Evolutionary conservation across 208 protist genomes (phyloP).

Genomic region (Phytomonas sp.): DNA sequence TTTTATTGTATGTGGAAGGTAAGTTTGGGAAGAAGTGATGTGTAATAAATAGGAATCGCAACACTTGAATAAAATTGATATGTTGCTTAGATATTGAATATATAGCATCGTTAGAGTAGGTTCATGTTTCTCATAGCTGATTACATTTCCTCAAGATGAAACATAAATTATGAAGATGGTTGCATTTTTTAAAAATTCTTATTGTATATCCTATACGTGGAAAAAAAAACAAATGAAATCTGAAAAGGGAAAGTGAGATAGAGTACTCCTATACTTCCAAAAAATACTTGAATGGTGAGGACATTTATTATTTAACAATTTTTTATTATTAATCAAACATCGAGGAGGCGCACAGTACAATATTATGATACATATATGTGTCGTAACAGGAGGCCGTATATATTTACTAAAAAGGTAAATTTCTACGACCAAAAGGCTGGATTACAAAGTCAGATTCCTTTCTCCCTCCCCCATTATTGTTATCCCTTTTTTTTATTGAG

Average conservation of each 20-base stretch:
- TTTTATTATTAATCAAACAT: not conserved
- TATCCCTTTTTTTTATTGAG: not conserved
- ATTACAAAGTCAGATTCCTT: not conserved
- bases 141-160: not conserved
- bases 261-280: not conserved
- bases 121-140: not conserved
- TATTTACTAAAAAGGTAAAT: not conserved
- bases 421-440: not conserved
- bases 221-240: not conserved
- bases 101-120: not conserved
- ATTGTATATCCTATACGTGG: not conserved
- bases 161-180: not conserved
- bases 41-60: not conserved
- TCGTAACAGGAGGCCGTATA: not conserved
- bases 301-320: not conserved
- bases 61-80: not conserved
- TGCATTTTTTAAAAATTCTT: not conserved
- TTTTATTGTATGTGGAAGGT: not conserved
- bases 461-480: not conserved
- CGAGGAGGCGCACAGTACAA: not conserved
- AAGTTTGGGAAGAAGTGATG: not conserved
- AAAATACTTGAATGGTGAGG: not conserved
- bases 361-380: not conserved
- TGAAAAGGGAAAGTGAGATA: not conserved
- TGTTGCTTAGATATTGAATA: not conserved